Base-by-base conservation (phyloP, 2,329 filamentous ascomycete species). In the Didymella sp. region DNA sequence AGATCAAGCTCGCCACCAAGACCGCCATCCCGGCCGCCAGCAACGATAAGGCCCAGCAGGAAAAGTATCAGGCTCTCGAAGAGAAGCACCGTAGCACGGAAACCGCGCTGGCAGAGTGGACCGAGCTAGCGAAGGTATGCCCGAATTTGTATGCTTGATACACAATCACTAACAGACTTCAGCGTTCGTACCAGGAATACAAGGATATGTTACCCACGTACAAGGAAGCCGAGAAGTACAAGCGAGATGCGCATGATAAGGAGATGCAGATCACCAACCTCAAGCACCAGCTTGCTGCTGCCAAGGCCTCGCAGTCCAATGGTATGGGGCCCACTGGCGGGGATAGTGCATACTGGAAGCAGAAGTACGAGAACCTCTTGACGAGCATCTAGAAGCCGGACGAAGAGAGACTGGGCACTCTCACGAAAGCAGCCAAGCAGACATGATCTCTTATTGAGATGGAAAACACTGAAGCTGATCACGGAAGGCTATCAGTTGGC, bases 131-230 rank as follows among this genome's bases (percentile, higher is more conserved):
- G 7, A 66, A 64, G 43, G 66, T 70, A 54, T 33, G 56, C 28
- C n/a, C 9, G 8, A 17, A 6, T 5, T 21, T 15, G 2, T n/a
- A 9, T 5, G 3, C 7, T 3, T 35, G 4, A 3, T 6, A 9
- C 5, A 9, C 24, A 13, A 2, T 28, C 11, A 41, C 58, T 63
- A 35, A 64, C 46, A 6, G n/a, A 19, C 22, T 19, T 21, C 37
- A 71, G 71, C 58, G 51, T 17, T 68, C 69, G 1, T 73, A 72
- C 56, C 48, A 56, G 8, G 61, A 70, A 50, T 73, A 71, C 50
- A 65, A 68, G 47, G 61, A 63, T 0, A 59, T 72, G 50, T 51
- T 66, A 5, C 62, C 68, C 1, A 51, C 33, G 2, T 67, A 58
- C 59, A 65, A 64, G 51, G 38, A 66, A 30, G 68, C 63, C 13